Evolutionary conservation across 768 basidiomycete genomes (phyloP).

Genomic region (Leucocoprinus leucothites): DNA sequence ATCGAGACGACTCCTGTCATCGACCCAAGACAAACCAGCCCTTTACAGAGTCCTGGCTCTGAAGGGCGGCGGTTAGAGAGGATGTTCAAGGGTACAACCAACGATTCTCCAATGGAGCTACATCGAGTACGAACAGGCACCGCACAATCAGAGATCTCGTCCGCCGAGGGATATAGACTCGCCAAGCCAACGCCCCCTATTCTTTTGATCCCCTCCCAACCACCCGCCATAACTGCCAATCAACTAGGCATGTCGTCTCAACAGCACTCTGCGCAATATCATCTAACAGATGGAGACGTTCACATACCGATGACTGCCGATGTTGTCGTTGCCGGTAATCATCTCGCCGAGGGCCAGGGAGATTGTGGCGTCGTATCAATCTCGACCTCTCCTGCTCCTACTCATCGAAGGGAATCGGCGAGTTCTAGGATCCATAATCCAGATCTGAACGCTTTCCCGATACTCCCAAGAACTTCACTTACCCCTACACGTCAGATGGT

Average conservation of each 20-base stretch:
- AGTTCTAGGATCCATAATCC: not conserved
- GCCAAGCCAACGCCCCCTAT: not conserved
- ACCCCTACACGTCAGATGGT: not conserved
- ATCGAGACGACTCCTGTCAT: too few species aligned
- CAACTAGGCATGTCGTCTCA: not conserved
- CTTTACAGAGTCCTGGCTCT: not conserved
- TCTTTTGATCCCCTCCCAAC: conserved; percentile 1
- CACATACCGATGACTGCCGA: conserved; percentile 4
- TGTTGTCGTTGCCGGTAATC: not conserved
- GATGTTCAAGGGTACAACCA: not conserved
- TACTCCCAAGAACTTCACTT: not conserved
- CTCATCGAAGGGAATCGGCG: conserved; percentile 7
- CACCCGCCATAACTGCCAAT: not conserved
- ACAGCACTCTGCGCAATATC: not conserved
- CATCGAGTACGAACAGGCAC: not conserved
- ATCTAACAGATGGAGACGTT: not conserved
- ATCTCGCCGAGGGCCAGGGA: not conserved
- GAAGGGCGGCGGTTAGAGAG: not conserved
- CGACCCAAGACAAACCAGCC: not conserved
- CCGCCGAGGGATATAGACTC: not conserved
- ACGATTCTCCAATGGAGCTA: not conserved
- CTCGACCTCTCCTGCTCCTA: not conserved
- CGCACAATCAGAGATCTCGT: conserved; percentile 1
- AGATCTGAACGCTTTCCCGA: not conserved
- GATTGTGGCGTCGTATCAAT: not conserved